These are phyloP conservation scores for Phlebiopsis gigantea DNA, from an alignment of 768 basidiomycete species.

Conservation along the genomic window DNA sequence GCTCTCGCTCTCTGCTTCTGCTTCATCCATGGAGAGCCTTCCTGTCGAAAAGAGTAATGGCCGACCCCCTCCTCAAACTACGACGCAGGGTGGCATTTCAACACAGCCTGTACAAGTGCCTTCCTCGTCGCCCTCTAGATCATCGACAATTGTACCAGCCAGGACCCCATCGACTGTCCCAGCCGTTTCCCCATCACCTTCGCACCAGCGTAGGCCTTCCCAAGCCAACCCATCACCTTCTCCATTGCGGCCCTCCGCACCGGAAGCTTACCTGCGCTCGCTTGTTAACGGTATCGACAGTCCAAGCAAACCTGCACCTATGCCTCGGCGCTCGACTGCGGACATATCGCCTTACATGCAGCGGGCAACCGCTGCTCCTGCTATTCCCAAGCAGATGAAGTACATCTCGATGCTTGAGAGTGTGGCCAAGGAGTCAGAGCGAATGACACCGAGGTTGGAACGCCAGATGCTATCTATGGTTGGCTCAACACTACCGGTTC, in stretches of 20 bases:
- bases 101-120: neutral
- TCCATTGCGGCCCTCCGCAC: neutral
- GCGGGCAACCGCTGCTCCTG: constrained; percentile 47
- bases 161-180: constrained; percentile 2
- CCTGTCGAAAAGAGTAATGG: neutral
- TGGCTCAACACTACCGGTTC: neutral
- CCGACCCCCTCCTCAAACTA: neutral
- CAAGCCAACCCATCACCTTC: neutral
- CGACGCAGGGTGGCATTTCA: neutral
- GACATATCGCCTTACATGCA: constrained; percentile 70
- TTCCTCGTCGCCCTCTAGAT: neutral
- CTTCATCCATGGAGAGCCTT: constrained; percentile 6
- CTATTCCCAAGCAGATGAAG: constrained; percentile 58
- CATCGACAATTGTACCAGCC: neutral
- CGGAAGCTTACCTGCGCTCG: neutral
- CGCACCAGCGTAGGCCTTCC: constrained; percentile 12
- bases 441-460: constrained; percentile 37
- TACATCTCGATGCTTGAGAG: constrained; percentile 68
- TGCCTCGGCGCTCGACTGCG: constrained; percentile 39
- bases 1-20: constrained; percentile 49
- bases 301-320: constrained; percentile 11
- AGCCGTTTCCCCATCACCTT: neutral
- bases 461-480: constrained; percentile 18
- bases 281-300: neutral
- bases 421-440: constrained; percentile 69